Conservation (phyloP, 495 filamentous ascomycete genomes). For the Pyrenula massariospora region DNA sequence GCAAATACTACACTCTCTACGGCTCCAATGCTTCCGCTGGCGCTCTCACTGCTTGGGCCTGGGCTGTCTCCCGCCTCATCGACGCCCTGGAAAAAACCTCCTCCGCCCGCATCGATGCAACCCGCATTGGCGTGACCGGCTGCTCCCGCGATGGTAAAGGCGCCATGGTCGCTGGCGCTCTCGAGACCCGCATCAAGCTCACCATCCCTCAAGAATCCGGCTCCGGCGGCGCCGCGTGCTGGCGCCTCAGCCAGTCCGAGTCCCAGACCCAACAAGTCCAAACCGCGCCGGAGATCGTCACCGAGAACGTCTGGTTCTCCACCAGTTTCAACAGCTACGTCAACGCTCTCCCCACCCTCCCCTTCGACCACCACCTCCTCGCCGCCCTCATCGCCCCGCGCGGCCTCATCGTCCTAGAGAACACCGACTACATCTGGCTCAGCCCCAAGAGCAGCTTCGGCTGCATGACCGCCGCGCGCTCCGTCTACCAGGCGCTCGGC, state of each 20-base stretch:
- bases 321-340: constrained; percentile 18
- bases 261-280: constrained; percentile 26
- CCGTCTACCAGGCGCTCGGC: constrained; percentile 38
- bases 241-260: constrained; percentile 27
- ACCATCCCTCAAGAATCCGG: constrained; percentile 38
- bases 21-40: constrained; percentile 22
- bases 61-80: constrained; percentile 34
- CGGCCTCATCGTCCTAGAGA: constrained; percentile 27
- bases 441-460: constrained; percentile 29
- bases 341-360: constrained; percentile 11
- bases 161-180: constrained; percentile 33
- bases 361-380: constrained; percentile 30
- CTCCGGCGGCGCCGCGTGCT: constrained; percentile 34
- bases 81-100: constrained; percentile 29
- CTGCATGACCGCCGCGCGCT: constrained; percentile 41
- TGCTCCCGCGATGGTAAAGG: constrained; percentile 41
- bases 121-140: constrained; percentile 29
- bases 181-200: constrained; percentile 30
- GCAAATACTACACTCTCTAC: constrained; percentile 36
- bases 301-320: constrained; percentile 36
- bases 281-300: constrained; percentile 30
- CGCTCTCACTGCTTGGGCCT: constrained; percentile 33
- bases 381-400: constrained; percentile 27
- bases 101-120: constrained; percentile 24
- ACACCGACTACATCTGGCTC: constrained; percentile 30